Evolutionary conservation across 2,329 filamentous ascomycete genomes (phyloP).

Genomic region (Amylocarpus encephaloides): DNA sequence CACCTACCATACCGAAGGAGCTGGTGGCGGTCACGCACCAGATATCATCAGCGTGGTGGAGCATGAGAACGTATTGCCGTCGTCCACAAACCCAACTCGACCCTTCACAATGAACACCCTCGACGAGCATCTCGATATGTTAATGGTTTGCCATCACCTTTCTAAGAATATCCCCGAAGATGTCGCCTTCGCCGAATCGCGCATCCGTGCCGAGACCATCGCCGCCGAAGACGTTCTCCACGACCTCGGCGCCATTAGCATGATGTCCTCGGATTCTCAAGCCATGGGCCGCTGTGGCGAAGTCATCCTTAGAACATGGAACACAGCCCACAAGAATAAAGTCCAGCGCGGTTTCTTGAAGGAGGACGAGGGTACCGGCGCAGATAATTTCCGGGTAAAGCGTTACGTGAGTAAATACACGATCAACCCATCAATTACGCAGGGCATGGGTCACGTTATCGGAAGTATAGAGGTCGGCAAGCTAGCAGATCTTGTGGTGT

Average conservation of each 20-base stretch:
- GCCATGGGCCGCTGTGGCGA: conserved; percentile 96
- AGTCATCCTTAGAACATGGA: conserved; percentile 89
- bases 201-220: conserved; percentile 93
- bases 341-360: conserved; percentile 67
- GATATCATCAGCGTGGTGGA: conserved; percentile 95
- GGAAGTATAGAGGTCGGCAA: conserved; percentile 87
- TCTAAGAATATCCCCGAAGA: conserved; percentile 92
- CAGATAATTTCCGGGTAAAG: conserved; percentile 89
- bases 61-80: conserved; percentile 79
- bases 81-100: conserved; percentile 85
- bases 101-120: conserved; percentile 89
- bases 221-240: conserved; percentile 94
- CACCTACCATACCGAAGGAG: conserved; percentile 95
- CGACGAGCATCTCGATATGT: conserved; percentile 95
- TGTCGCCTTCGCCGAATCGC: conserved; percentile 88
- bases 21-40: conserved; percentile 88
- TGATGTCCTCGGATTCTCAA: conserved; percentile 95
- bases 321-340: conserved; percentile 97
- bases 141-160: conserved; percentile 96
- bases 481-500: conserved; percentile 81
- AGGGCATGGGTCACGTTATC: conserved; percentile 82
- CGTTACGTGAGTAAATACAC: conserved; percentile 94
- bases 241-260: conserved; percentile 89
- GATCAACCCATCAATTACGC: conserved; percentile 84
- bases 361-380: conserved; percentile 72